Conservation (phyloP, 2,329 filamentous ascomycete genomes). For the Sporothrix mexicana region DNA sequence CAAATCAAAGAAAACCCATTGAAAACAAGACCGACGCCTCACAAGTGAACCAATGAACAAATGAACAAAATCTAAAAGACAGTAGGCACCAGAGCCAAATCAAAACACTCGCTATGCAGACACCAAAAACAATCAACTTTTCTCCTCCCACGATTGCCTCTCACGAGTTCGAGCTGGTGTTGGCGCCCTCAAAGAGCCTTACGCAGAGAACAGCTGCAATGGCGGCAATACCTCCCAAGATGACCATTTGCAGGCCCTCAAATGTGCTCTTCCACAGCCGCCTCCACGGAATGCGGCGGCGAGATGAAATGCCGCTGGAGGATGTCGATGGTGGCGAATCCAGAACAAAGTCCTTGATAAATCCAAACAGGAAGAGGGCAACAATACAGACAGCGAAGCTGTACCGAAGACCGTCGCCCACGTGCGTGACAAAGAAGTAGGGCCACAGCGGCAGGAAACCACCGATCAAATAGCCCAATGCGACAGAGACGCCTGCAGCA, state of each 20-base stretch:
- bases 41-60: no score
- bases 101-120: background rate
- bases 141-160: no score
- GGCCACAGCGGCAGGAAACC: slow-evolving; percentile 44
- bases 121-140: background rate
- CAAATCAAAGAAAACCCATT: no score
- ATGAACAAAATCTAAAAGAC: background rate
- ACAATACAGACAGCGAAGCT: slow-evolving; percentile 44
- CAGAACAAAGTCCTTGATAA: slow-evolving; percentile 41
- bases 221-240: slow-evolving; percentile 43
- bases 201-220: slow-evolving; percentile 44
- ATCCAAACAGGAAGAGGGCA: slow-evolving; percentile 44
- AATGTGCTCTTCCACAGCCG: slow-evolving; percentile 39
- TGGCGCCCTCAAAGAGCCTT: slow-evolving; percentile 39
- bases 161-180: background rate
- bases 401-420: slow-evolving; percentile 43
- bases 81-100: background rate
- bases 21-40: no score
- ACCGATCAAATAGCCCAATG: slow-evolving; percentile 43
- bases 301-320: slow-evolving; percentile 2
- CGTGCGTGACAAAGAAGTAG: slow-evolving; percentile 42
- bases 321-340: background rate
- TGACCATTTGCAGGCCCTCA: slow-evolving; percentile 45
- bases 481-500: slow-evolving; percentile 41
- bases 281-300: slow-evolving; percentile 36